Evolutionary conservation across 306 rosid genomes (phyloP).

Genomic region (Sesbania bispinosa): DNA sequence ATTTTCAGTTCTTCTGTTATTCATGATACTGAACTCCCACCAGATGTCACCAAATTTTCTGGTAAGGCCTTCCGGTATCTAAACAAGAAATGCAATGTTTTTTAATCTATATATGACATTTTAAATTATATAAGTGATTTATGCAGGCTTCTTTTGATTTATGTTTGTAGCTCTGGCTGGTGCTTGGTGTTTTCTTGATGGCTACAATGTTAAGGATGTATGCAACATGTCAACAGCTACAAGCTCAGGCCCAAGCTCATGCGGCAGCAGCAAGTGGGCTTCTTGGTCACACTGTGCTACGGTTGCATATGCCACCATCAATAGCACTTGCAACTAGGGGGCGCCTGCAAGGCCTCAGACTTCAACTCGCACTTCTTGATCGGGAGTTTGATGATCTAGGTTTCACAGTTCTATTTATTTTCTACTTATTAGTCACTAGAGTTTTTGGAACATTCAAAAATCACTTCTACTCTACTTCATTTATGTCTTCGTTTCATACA

Average conservation of each 20-base stretch:
- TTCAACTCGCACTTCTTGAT: slow-evolving; percentile 93
- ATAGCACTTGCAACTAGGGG: slow-evolving; percentile 86
- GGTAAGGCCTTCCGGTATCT: slow-evolving; percentile 44
- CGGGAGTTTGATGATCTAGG: slow-evolving; percentile 89
- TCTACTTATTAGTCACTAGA: neutral
- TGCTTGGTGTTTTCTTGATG: too few relatives aligned
- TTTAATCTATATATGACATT: neutral
- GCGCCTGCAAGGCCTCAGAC: slow-evolving; percentile 87
- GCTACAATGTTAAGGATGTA: too few relatives aligned
- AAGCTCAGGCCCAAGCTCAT: too few relatives aligned
- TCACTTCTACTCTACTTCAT: neutral
- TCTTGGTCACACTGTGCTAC: slow-evolving; percentile 84
- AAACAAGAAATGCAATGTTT: neutral
- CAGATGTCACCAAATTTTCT: slow-evolving; percentile 95
- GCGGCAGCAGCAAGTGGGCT: slow-evolving; percentile 88
- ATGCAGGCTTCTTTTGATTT: neutral
- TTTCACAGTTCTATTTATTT: too few relatives aligned
- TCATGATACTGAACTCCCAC: too few relatives aligned
- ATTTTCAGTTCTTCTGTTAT: slow-evolving; percentile 75
- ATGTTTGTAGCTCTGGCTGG: slow-evolving; percentile 57
- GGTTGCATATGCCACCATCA: slow-evolving; percentile 89
- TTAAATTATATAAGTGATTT: slow-evolving; percentile 8
- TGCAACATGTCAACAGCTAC: too few relatives aligned
- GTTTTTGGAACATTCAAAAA: neutral
- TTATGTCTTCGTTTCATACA: neutral